Base-by-base conservation (phyloP, 176 grass and related monocot genomes). In the Eleusine coracana region DNA sequence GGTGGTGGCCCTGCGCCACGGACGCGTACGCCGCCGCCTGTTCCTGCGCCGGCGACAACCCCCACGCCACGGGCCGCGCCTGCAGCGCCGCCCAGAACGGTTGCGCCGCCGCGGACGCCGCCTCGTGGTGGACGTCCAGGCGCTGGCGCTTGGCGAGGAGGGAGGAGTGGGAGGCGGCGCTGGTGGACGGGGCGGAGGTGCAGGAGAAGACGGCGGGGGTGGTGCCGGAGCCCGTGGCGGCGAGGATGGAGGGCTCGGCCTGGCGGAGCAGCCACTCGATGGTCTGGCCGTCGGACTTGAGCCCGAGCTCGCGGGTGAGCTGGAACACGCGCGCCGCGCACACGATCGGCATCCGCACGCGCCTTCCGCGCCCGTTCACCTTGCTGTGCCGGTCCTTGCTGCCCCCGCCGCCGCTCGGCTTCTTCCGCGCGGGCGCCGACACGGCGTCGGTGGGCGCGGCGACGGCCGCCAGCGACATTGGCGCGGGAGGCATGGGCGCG, bases 271-370 rank as follows among this genome's bases (percentile, higher is more conserved):
- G 86, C 95, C 95, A 97, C 84, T 97, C 95, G 52, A 97, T 83
- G 69, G 95, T 97, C 82, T 97, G 95, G 3, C 95, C 95, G 45
- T 97, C 95, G 4, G 95, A 97, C 82, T 97, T 97, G 86, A 92
- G 92, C 38, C 95, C 95, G 68, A 97, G 88, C 86, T 97, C 95
- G 56, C 95, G 90, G 51, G 92, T 97, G 27, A 97, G 84, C 84
- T 97, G 95, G 90, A 97, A 97, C 68, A 94, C 95, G 56, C 95
- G 90, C 37, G 95, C 95, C 48, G 95, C 95, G 72, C 95, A 97
- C 48, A 97, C 88, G 74, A 97, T 97, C 76, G 95, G 95, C 95
- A 97, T 94, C 67, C 95, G 95, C 84, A 97, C 93, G 66, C 95
- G 92, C 27, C 95, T 82, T 6, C 95, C 95, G 60, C 95, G 88